These are phyloP conservation scores for Pichia cephalocereana DNA, from an alignment of 805 yeast species.

Conservation along the genomic window DNA sequence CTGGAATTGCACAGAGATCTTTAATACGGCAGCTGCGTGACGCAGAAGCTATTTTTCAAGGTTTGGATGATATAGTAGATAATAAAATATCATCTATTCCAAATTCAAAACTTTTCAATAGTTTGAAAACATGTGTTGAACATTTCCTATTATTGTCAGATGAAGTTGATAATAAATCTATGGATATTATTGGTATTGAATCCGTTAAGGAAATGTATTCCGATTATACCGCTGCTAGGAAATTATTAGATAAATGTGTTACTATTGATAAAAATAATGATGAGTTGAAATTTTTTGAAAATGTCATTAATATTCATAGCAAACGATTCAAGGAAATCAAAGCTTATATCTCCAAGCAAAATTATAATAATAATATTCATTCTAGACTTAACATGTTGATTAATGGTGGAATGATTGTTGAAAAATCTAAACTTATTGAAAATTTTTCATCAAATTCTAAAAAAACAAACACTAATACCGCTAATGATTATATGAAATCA, in stretches of 20 bases:
- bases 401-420: constrained; percentile 4
- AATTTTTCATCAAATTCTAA: background rate
- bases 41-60: background rate
- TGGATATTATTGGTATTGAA: constrained; percentile 3
- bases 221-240: background rate
- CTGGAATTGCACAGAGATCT: background rate
- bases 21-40: background rate
- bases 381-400: constrained; percentile 5
- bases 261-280: background rate
- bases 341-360: background rate
- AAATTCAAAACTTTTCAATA: background rate
- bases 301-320: background rate
- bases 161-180: background rate
- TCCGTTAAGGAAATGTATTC: constrained; percentile 2
- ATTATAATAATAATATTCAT: background rate
- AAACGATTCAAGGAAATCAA: constrained; percentile 4
- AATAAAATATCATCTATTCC: background rate
- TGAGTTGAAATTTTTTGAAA: background rate
- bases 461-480: background rate
- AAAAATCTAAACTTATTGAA: constrained; percentile 6
- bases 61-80: background rate
- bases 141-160: background rate
- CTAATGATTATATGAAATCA: background rate
- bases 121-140: background rate
- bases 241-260: background rate